These are phyloP conservation scores for Cladosporium phlei DNA, from an alignment of 2,329 filamentous ascomycete genomes.

Conservation along the genomic window DNA sequence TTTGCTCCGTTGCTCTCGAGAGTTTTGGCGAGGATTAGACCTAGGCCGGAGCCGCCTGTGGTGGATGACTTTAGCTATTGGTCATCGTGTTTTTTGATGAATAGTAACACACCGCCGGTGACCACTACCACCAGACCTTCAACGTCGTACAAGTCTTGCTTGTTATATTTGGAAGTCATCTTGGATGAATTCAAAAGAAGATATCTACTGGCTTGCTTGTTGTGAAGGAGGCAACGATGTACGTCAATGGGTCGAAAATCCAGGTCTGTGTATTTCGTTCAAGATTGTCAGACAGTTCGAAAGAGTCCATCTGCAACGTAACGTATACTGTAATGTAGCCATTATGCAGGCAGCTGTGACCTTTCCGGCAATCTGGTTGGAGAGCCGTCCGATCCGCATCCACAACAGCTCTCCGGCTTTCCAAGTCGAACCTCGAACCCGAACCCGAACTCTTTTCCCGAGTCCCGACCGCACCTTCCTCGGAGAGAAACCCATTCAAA, in stretches of 20 bases:
- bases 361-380: conserved; percentile 6
- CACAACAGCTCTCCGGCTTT: conserved; percentile 7
- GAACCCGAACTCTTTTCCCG: conserved; percentile 1
- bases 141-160: conserved; percentile 23
- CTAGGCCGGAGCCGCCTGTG: conserved; percentile 23
- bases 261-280: too few relatives aligned
- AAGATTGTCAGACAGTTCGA: too few relatives aligned
- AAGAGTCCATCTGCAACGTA: too few relatives aligned
- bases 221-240: not conserved
- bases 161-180: conserved; percentile 22
- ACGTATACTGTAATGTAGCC: too few relatives aligned
- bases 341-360: conserved; percentile 1
- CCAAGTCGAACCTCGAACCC: not conserved
- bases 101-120: conserved; percentile 22
- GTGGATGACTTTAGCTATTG: too few relatives aligned
- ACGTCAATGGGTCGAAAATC: too few relatives aligned
- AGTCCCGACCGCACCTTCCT: not conserved
- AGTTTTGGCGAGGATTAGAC: conserved; percentile 36
- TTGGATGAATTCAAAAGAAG: not conserved
- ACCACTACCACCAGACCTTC: conserved; percentile 29
- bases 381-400: conserved; percentile 11
- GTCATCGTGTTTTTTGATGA: not conserved
- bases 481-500: too few relatives aligned
- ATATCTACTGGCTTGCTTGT: too few relatives aligned
- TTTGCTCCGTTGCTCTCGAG: conserved; percentile 40